A percentile compares a stretch with the other conserved stretches of the same genome.
These are phyloP conservation scores for Wickerhamomyces rabaulensis DNA, from an alignment of 805 yeast species.

Conservation along the genomic window DNA sequence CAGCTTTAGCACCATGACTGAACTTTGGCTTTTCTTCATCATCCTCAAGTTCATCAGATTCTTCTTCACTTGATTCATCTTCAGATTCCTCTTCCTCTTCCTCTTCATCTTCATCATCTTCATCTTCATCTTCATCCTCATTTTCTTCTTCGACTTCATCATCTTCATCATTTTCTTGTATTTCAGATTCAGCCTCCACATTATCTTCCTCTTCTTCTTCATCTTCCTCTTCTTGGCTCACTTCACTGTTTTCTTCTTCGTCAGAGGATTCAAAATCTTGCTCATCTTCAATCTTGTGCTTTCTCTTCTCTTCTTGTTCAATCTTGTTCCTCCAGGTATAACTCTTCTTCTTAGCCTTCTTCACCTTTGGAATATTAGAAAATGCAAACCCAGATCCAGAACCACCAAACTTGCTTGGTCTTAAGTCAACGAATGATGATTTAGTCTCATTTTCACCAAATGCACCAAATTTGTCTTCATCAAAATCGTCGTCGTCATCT, in stretches of 20 bases:
- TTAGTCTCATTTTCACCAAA: constrained; percentile 6
- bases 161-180: constrained; percentile 5
- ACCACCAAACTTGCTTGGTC: constrained; percentile 60
- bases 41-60: constrained; percentile 26
- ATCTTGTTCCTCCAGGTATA: constrained; percentile 72
- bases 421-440: constrained; percentile 60
- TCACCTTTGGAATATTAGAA: constrained; percentile 45
- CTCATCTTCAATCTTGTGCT: constrained; percentile 49
- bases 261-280: constrained; percentile 45
- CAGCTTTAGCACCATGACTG: constrained; percentile 44
- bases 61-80: constrained; percentile 29
- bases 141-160: constrained; percentile 8
- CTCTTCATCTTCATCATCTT: constrained; percentile 20
- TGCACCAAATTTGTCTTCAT: constrained; percentile 22
- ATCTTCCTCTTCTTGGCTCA: constrained; percentile 25
- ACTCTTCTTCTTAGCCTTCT: constrained; percentile 40
- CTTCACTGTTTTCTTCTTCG: constrained; percentile 18
- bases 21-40: constrained; percentile 31
- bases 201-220: constrained; percentile 14
- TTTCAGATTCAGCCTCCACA: constrained; percentile 2
- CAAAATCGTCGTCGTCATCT: constrained; percentile 18
- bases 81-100: constrained; percentile 21
- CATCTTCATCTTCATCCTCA: constrained; percentile 20
- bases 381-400: constrained; percentile 70
- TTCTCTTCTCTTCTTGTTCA: constrained; percentile 40